Percentiles rank a stretch among this genome's conserved stretches.
These are phyloP conservation scores for Blastocystis sp. DNA, from an alignment of 352 stramenopile genomes.

Conservation along the genomic window DNA sequence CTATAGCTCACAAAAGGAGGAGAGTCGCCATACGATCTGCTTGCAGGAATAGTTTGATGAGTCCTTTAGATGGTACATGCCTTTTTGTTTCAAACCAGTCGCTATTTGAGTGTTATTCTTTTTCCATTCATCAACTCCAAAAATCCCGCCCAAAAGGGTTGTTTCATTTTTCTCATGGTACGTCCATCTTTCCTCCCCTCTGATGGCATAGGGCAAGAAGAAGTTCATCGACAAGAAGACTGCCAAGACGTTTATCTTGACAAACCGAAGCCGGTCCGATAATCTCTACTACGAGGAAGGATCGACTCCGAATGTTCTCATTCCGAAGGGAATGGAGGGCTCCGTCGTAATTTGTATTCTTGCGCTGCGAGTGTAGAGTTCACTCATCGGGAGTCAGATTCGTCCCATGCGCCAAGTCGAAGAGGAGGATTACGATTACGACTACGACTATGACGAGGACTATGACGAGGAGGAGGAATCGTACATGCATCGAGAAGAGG, in stretches of 20 bases:
- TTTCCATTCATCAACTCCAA: too few relatives aligned
- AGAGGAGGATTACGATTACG: conserved; percentile 33
- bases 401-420: neutral
- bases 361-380: conserved; percentile 5
- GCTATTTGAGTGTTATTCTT: too few relatives aligned
- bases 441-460: neutral
- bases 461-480: neutral
- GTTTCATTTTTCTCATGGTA: too few relatives aligned
- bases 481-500: conserved; percentile 38
- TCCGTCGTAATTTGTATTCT: neutral
- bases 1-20: too few relatives aligned
- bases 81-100: too few relatives aligned
- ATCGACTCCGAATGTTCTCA: conserved; percentile 41
- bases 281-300: conserved; percentile 54
- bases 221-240: conserved; percentile 66
- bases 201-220: conserved; percentile 15
- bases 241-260: conserved; percentile 9
- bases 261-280: conserved; percentile 46
- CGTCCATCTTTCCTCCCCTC: too few relatives aligned
- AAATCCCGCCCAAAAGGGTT: too few relatives aligned
- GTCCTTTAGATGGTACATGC: too few relatives aligned
- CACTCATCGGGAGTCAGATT: conserved; percentile 20
- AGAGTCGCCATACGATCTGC: too few relatives aligned
- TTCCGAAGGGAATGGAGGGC: conserved; percentile 54
- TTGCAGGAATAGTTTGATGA: too few relatives aligned